Percentiles rank a stretch among this genome's conserved stretches.
Conservation (phyloP, 2,329 filamentous ascomycete genomes). For the Zasmidium citrigriseum region DNA sequence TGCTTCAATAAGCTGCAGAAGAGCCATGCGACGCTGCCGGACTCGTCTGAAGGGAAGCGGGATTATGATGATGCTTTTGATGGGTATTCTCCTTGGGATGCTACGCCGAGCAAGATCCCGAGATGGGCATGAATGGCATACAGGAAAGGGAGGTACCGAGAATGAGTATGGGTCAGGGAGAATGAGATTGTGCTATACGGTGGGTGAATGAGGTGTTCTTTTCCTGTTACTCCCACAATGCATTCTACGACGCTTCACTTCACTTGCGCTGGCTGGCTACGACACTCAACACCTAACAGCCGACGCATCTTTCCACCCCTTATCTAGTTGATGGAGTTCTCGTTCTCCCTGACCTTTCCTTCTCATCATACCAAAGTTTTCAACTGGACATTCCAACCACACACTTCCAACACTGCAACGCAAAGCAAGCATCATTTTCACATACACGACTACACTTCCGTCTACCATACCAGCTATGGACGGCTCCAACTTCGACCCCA, state of each 20-base stretch:
- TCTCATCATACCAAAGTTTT: background rate
- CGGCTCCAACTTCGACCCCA: background rate
- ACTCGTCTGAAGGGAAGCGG: background rate
- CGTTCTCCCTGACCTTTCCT: background rate
- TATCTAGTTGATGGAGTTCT: background rate
- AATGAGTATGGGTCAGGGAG: background rate
- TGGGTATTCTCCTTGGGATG: background rate
- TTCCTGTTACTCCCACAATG: background rate
- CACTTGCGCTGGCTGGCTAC: background rate
- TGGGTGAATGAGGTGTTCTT: background rate
- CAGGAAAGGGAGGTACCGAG: background rate
- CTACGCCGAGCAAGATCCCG: background rate
- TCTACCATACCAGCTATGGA: background rate
- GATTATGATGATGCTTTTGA: background rate
- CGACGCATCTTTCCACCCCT: too few species aligned
- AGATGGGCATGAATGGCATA: background rate
- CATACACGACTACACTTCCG: background rate
- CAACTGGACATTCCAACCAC: background rate
- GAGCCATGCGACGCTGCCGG: background rate
- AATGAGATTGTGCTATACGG: background rate
- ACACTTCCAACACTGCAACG: background rate
- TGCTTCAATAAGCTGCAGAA: slow-evolving; percentile 9
- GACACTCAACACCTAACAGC: background rate
- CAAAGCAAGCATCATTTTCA: too few species aligned
- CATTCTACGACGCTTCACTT: background rate